Evolutionary conservation across 2,329 filamentous ascomycete species (phyloP), one percentile per base, ranked within the genome.

Genomic region (Stagonosporopsis chrysanthemi): DNA sequence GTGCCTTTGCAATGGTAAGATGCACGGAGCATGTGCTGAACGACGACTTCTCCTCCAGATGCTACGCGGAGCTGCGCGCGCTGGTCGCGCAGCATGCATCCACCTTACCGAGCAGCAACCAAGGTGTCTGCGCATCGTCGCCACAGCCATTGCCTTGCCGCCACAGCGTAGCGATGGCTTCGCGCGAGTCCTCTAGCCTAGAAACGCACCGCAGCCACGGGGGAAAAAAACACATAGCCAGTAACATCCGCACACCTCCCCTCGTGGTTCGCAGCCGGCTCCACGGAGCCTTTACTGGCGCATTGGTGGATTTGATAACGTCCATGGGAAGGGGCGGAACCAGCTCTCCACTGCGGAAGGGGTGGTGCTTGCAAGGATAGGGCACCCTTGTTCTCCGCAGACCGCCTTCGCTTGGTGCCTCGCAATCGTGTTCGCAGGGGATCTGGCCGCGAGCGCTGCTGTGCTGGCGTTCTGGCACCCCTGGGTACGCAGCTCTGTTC

Each of bases 341-440:
- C 55, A 58, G 31, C 40, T 41, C 65, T 68, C 68, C 35, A 49
- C 59, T 55, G 52, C 40, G 61, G 58, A 56, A 59, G 63, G 53
- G 61, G 54, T 31, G 61, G 54, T 31, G 44, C 43, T 43, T 31
- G 43, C 43, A 43, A 43, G 53, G 63, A 63, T 53, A 45, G 56
- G 45, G 54, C 55, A 66, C 63, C 31, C 62, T 68, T 66, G 60
- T 60, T 55, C 61, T 60, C 62, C 58, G 57, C 58, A 63, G 64
- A 67, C 67, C 64, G 67, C 67, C 61, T 54, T 55, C 52, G 43
- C 52, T 39, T 41, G 15, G n/a, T 41, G 1, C n/a, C 24, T 57
- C 51, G 52, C 48, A 47, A 54, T 31, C 47, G 58, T 35, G 48
- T 61, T 52, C 33, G 55, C 52, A 60, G 45, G 43, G 43, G 44